phyloP scores from a whole-genome alignment of 2,329 filamentous ascomycete genomes.

The Cladosporium sp. region DNA sequence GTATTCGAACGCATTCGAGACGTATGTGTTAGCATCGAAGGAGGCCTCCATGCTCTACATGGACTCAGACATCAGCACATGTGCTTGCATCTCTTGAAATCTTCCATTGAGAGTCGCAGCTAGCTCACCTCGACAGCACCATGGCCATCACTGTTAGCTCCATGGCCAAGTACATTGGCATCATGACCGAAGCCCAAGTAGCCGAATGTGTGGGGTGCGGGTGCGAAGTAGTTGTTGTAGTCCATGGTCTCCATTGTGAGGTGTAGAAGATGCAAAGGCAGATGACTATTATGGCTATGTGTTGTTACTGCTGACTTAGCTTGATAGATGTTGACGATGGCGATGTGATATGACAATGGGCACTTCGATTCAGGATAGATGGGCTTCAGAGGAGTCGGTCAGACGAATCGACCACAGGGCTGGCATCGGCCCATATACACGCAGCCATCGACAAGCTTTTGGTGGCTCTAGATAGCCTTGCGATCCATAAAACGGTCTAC shows the following conservation, averaged over 20 bases:
- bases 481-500: not conserved
- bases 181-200: conserved; percentile 33
- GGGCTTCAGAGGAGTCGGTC: not conserved
- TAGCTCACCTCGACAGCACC: conserved; percentile 32
- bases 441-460: not conserved
- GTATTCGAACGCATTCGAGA: conserved; percentile 19
- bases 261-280: not conserved
- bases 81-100: not conserved
- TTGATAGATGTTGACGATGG: not conserved
- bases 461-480: not conserved
- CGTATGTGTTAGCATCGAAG: conserved; percentile 20
- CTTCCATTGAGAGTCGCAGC: not conserved
- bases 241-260: conserved; percentile 45
- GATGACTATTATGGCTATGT: not conserved
- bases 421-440: not conserved
- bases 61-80: not conserved
- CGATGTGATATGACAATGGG: not conserved
- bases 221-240: conserved; percentile 50
- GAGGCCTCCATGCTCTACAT: conserved; percentile 25
- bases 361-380: not conserved
- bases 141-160: conserved; percentile 37
- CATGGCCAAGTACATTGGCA: conserved; percentile 40
- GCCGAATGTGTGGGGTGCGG: conserved; percentile 44
- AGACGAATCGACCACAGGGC: not conserved
- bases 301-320: not conserved